phyloP scores from a whole-genome alignment of 495 filamentous ascomycete species.

The Neurospora terricola region DNA sequence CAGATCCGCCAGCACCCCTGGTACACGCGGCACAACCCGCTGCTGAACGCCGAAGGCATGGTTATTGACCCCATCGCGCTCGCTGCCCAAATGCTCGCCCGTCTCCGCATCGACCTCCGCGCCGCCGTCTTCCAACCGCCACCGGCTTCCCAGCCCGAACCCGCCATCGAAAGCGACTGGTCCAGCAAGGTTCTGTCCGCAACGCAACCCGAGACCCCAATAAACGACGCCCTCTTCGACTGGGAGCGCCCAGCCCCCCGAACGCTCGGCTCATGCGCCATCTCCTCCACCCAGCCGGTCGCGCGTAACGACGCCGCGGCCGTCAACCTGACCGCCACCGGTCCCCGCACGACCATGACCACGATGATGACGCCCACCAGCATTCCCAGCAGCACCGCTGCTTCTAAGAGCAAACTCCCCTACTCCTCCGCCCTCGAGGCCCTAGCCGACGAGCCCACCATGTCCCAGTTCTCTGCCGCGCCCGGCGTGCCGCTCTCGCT shows the following conservation, averaged over 20 bases:
- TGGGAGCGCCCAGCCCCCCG: slow-evolving; percentile 53
- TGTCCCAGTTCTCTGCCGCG: slow-evolving; percentile 81
- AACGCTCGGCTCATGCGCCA: slow-evolving; percentile 35
- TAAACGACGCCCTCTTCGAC: slow-evolving; percentile 61
- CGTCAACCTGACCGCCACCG: neutral
- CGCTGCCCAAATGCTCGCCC: slow-evolving; percentile 87
- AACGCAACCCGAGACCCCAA: slow-evolving; percentile 72
- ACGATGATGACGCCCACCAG: slow-evolving; percentile 1
- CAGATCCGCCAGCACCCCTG: slow-evolving; percentile 90
- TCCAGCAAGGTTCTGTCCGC: slow-evolving; percentile 36
- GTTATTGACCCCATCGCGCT: slow-evolving; percentile 72
- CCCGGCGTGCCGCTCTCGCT: slow-evolving; percentile 69
- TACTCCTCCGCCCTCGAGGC: slow-evolving; percentile 39
- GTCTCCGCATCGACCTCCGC: slow-evolving; percentile 82
- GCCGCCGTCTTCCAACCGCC: slow-evolving; percentile 43
- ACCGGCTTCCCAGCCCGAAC: slow-evolving; percentile 12
- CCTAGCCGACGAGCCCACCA: slow-evolving; percentile 78
- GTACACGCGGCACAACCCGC: slow-evolving; percentile 78
- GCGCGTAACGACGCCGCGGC: slow-evolving; percentile 17
- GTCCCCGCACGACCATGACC: slow-evolving; percentile 1
- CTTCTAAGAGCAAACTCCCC: slow-evolving; percentile 1
- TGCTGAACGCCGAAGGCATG: slow-evolving; percentile 61
- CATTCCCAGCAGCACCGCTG: slow-evolving; percentile 7
- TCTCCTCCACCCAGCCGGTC: slow-evolving; percentile 48
- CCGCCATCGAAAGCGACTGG: slow-evolving; percentile 10